A percentile compares a stretch with the other conserved stretches of the same genome.
phyloP scores from a whole-genome alignment of 257 asterid genomes.

The Ajuga chamaepitys region DNA sequence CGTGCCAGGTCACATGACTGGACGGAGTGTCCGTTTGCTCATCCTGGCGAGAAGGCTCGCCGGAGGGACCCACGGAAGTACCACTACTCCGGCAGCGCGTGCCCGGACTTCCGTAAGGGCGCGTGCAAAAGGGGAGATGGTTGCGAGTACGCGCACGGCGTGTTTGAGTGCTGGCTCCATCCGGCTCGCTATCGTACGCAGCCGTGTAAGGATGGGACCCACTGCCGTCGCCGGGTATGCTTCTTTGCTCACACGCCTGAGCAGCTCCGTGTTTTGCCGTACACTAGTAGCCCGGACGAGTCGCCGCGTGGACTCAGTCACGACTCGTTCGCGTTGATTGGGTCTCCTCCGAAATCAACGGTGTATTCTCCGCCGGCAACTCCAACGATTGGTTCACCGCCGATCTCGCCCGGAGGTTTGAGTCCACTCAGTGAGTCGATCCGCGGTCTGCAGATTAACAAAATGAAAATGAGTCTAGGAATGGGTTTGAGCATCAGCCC shows the following conservation, averaged over 20 bases:
- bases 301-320: constrained; percentile 11
- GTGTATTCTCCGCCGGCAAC: constrained; percentile 32
- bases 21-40: constrained; percentile 54
- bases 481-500: constrained; percentile 32
- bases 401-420: constrained; percentile 25
- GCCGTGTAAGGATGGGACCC: constrained; percentile 58
- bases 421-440: constrained; percentile 33
- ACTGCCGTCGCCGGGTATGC: constrained; percentile 47
- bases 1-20: constrained; percentile 54
- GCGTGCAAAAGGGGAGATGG: constrained; percentile 37
- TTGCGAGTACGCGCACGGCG: constrained; percentile 59
- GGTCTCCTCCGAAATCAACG: constrained; percentile 17
- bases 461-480: constrained; percentile 19
- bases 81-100: constrained; percentile 44
- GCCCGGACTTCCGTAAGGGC: constrained; percentile 49
- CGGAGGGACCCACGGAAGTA: constrained; percentile 39
- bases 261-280: constrained; percentile 38
- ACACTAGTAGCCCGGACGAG: constrained; percentile 26
- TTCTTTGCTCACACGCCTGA: constrained; percentile 53
- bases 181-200: constrained; percentile 59
- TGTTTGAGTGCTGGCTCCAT: constrained; percentile 61
- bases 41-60: constrained; percentile 57
- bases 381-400: constrained; percentile 26
- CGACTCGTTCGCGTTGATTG: constrained; percentile 13
- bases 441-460: constrained; percentile 29